Base-by-base conservation (phyloP, 1,284 basidiomycete genomes). In the Cutaneotrichosporon cutaneum region DNA sequence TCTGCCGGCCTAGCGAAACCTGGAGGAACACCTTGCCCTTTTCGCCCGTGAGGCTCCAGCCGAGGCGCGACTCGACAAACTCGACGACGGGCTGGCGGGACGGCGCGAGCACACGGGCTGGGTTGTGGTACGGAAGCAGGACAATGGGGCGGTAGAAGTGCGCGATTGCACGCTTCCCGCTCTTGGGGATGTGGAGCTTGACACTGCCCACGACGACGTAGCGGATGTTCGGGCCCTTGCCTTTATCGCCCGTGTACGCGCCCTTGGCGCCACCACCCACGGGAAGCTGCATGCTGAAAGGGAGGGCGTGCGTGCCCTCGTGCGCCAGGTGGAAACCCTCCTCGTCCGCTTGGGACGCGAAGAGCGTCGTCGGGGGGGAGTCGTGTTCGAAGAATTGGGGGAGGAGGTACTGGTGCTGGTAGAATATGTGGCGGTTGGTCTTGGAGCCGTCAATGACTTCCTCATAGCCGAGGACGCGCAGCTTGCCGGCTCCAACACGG, bases 61-160 rank as follows among this genome's bases (percentile, higher is more conserved):
- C 78, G 4, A 92, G 76, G 3, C 82, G 81, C 70, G 85, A 87
- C 24, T 85, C 83, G 1, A 82, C 82, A 21, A 83, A 84, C 18
- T 85, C 86, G 65, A 86, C 82, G 47, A 93, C 79, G 3, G 89
- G 88, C 48, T 84, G 81, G 8, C 83, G 77, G 2, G 87, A 83
- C 3, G 87, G 84, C 0, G 87, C 83, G 8, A 96, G 84, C 14
- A 88, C 83, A 4, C 81, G 69, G 6, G 84, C 80, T 0, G 89
- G 86, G 65, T 91, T 85, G 27, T 94, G 80, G 57, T 87, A 87
- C 0, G 94, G 93, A 84, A 88, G 92, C 32, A 96, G 81, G 58
- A 89, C 86, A 71, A 92, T 88, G 42, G 88, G 83, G 3, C 94
- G 87, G 78, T 95, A 96, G 75, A 96, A 95, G 77, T 97, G 94